Percentiles rank a stretch among this genome's conserved stretches.
Evolutionary conservation across 2,329 filamentous ascomycete species (phyloP).

Genomic region (Scolecobasidium constrictum): DNA sequence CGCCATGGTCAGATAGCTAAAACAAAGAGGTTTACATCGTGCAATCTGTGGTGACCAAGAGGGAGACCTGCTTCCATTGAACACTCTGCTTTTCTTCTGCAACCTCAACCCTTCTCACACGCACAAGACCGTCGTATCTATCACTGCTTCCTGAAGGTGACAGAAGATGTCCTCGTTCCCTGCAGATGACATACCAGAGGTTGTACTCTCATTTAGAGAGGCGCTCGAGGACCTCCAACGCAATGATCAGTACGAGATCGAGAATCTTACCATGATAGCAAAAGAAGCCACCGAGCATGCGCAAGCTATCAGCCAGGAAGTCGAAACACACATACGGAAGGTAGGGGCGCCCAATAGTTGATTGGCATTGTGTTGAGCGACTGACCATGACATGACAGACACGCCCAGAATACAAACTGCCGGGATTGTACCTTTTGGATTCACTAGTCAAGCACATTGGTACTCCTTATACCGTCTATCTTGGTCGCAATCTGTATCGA

Average conservation of each 20-base stretch:
- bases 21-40: neutral
- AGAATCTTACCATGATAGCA: slow-evolving; percentile 92
- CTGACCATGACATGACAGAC: slow-evolving; percentile 44
- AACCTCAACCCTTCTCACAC: too few species aligned
- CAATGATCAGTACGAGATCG: slow-evolving; percentile 92
- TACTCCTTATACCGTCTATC: slow-evolving; percentile 91
- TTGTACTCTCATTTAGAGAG: slow-evolving; percentile 89
- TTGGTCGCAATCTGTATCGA: slow-evolving; percentile 80
- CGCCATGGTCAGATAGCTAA: neutral
- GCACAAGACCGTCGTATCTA: too few species aligned
- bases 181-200: slow-evolving; percentile 39
- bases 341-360: slow-evolving; percentile 55
- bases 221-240: slow-evolving; percentile 83
- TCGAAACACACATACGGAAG: slow-evolving; percentile 89
- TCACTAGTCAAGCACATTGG: slow-evolving; percentile 98
- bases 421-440: slow-evolving; percentile 94
- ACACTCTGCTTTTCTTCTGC: neutral
- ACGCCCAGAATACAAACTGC: slow-evolving; percentile 77
- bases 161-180: too few species aligned
- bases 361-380: slow-evolving; percentile 1
- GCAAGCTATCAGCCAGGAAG: slow-evolving; percentile 76
- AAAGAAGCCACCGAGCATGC: slow-evolving; percentile 96
- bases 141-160: too few species aligned
- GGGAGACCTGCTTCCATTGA: neutral
- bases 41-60: neutral